Conservation (phyloP, 768 basidiomycete species). For the Pleurotus sapidus region DNA sequence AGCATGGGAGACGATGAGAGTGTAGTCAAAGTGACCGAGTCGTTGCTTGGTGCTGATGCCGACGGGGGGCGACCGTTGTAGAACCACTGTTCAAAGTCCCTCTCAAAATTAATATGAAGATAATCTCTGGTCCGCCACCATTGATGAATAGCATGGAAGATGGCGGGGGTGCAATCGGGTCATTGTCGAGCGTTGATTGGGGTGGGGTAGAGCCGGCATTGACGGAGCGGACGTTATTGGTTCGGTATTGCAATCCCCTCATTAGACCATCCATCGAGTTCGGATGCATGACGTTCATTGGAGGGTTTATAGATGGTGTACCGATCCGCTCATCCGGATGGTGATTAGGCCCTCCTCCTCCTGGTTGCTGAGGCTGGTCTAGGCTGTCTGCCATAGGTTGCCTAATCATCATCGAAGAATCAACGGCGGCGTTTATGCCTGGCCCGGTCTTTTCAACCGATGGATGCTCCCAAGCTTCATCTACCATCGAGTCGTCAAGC, state of each 20-base stretch:
- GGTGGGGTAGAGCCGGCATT: slow-evolving; percentile 17
- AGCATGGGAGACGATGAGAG: no score
- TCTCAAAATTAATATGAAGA: slow-evolving; percentile 60
- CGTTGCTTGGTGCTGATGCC: no score
- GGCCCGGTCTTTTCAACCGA: not conserved
- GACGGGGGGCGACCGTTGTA: no score
- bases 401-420: not conserved
- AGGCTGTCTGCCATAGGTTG: not conserved
- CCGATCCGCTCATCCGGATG: slow-evolving; percentile 24
- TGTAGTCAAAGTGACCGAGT: no score
- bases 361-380: slow-evolving; percentile 16
- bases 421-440: not conserved
- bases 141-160: not conserved
- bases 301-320: slow-evolving; percentile 1
- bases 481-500: not conserved
- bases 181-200: not conserved
- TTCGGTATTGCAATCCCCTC: slow-evolving; percentile 15
- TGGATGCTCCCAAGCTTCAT: not conserved
- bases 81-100: slow-evolving; percentile 78
- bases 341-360: slow-evolving; percentile 15
- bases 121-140: not conserved
- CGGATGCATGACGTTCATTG: slow-evolving; percentile 18
- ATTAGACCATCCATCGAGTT: slow-evolving; percentile 3
- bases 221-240: slow-evolving; percentile 25
- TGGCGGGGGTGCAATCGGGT: not conserved